phyloP scores from a whole-genome alignment of 1,139 yeast species.

The Taphrina pruni region DNA sequence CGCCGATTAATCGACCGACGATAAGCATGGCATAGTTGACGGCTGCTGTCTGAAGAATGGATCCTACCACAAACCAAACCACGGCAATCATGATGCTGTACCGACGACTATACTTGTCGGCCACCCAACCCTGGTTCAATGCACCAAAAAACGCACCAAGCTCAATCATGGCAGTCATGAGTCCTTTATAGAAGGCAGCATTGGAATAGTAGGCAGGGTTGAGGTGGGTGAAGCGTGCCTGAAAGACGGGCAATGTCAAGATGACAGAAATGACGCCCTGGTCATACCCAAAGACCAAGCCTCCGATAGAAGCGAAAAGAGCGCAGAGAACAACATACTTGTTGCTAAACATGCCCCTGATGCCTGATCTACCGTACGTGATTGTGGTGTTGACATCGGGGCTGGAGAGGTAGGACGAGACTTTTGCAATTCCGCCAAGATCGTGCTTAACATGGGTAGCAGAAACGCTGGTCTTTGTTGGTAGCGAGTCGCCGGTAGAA shows the following conservation, averaged over 20 bases:
- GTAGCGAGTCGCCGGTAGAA: constrained; percentile 2
- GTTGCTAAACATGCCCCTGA: constrained; percentile 46
- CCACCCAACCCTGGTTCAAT: constrained; percentile 48
- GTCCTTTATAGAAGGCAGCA: constrained; percentile 47
- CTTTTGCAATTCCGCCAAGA: neutral
- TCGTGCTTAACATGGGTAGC: neutral
- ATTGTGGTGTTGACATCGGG: constrained; percentile 21
- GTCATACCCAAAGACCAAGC: constrained; percentile 51
- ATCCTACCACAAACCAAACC: constrained; percentile 64
- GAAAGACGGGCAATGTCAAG: constrained; percentile 59
- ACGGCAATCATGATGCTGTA: constrained; percentile 61
- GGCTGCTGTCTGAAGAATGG: constrained; percentile 66
- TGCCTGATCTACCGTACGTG: constrained; percentile 41
- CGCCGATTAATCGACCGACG: constrained; percentile 54
- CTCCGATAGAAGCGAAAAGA: constrained; percentile 51
- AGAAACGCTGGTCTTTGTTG: neutral
- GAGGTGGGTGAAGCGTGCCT: constrained; percentile 43
- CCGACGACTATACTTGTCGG: constrained; percentile 50
- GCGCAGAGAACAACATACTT: constrained; percentile 48
- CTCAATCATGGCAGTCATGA: constrained; percentile 49
- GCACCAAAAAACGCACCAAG: constrained; percentile 49
- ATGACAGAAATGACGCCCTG: constrained; percentile 66
- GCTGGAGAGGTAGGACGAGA: constrained; percentile 7
- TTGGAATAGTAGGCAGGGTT: constrained; percentile 36
- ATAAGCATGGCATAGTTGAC: constrained; percentile 46